phyloP scores from a whole-genome alignment of 192 early-diverging fungal genomes.

The Podila clonocystis region DNA sequence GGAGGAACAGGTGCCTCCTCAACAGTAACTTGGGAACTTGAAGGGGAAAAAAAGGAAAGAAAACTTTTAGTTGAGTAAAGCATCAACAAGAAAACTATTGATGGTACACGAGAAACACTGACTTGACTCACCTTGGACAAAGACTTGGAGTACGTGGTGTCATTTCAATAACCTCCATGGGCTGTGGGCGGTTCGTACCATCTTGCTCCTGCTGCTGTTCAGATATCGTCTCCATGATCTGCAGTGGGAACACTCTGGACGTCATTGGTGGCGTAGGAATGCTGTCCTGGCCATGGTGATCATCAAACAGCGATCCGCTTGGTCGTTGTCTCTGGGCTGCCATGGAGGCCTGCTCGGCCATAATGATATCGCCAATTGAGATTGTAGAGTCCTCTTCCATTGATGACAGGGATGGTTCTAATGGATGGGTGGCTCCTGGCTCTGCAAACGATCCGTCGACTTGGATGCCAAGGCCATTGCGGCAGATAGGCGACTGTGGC shows the following conservation, averaged over 20 bases:
- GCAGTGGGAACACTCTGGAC: slow-evolving; percentile 8
- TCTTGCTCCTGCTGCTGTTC: slow-evolving; percentile 2
- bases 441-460: slow-evolving; percentile 28
- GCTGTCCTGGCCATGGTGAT: not conserved
- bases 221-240: slow-evolving; percentile 18
- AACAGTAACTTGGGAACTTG: not conserved
- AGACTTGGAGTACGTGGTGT: not conserved
- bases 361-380: slow-evolving; percentile 34
- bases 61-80: no score
- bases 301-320: not conserved
- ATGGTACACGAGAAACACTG: not conserved
- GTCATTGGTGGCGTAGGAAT: slow-evolving; percentile 41
- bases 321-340: not conserved
- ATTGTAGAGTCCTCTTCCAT: slow-evolving; percentile 25
- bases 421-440: slow-evolving; percentile 32
- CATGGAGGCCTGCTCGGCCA: slow-evolving; percentile 28
- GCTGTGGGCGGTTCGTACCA: not conserved
- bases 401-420: slow-evolving; percentile 26
- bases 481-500: slow-evolving; percentile 23
- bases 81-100: no score
- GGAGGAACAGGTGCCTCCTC: slow-evolving; percentile 7
- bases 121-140: not conserved
- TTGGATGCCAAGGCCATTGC: slow-evolving; percentile 41
- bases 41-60: no score
- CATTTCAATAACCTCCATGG: not conserved